Evolutionary conservation across 805 yeast genomes (phyloP).

Genomic region (Schwanniomyces pseudopolymorphus): DNA sequence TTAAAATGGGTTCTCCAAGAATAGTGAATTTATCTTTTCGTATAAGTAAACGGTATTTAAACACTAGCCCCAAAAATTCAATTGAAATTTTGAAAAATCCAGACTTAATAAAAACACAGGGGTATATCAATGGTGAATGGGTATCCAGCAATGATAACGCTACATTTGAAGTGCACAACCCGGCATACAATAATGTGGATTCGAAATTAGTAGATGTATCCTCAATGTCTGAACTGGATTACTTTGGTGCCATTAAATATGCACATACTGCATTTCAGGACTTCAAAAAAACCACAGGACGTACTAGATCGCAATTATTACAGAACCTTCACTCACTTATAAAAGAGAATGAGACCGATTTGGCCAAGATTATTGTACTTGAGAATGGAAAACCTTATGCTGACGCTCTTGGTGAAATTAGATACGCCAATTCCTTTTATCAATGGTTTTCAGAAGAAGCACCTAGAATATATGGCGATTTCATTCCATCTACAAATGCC

Average conservation of each 20-base stretch:
- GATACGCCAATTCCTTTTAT: slow-evolving; percentile 70
- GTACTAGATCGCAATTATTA: slow-evolving; percentile 55
- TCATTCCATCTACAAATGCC: slow-evolving; percentile 53
- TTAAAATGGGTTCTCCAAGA: not conserved
- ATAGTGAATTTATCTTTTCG: not conserved
- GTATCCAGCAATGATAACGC: slow-evolving; percentile 39
- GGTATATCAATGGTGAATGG: slow-evolving; percentile 78
- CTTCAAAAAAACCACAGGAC: slow-evolving; percentile 54
- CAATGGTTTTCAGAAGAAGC: slow-evolving; percentile 91
- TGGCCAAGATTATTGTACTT: slow-evolving; percentile 60
- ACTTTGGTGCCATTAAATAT: slow-evolving; percentile 51
- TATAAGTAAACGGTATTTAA: not conserved
- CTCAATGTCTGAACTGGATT: slow-evolving; percentile 49
- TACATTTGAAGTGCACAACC: slow-evolving; percentile 69
- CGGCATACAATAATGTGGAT: slow-evolving; percentile 53
- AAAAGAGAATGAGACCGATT: slow-evolving; percentile 58
- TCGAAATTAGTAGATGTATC: slow-evolving; percentile 53
- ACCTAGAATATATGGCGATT: slow-evolving; percentile 67
- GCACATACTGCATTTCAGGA: slow-evolving; percentile 54
- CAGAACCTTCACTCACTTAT: slow-evolving; percentile 52
- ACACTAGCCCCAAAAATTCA: not conserved
- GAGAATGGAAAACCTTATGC: slow-evolving; percentile 76
- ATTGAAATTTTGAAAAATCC: slow-evolving; percentile 38
- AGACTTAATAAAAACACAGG: slow-evolving; percentile 57
- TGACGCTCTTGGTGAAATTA: slow-evolving; percentile 72